phyloP scores from a whole-genome alignment of 345 rosid genomes.

The Corchorus olitorius region DNA sequence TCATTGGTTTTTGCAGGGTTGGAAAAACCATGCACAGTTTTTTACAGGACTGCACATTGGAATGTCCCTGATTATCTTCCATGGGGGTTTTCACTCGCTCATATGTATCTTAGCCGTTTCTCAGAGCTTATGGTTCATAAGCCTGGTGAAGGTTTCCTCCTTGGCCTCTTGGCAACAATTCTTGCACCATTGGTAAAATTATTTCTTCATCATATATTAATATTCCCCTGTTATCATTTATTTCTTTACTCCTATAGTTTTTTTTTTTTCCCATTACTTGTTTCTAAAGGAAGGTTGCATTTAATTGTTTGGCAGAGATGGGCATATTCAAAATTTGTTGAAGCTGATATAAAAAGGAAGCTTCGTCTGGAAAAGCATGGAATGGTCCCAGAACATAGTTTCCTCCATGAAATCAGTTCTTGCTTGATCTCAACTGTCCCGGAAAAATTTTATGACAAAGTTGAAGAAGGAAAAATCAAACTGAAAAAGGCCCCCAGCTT shows the following conservation, averaged over 20 bases:
- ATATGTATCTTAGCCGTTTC: conserved; percentile 36
- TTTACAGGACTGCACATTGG: conserved; percentile 39
- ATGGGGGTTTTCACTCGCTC: neutral
- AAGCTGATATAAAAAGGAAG: conserved; percentile 29
- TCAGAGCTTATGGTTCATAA: conserved; percentile 42
- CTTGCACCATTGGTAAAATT: conserved; percentile 40
- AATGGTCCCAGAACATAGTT: conserved; percentile 35
- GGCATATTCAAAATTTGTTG: conserved; percentile 32
- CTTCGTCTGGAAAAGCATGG: conserved; percentile 27
- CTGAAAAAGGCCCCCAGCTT: conserved; percentile 27
- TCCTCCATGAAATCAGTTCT: conserved; percentile 25
- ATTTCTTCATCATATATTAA: neutral
- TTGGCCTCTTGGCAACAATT: conserved; percentile 17
- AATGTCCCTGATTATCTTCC: conserved; percentile 34
- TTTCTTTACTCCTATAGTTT: neutral
- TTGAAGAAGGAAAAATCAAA: conserved; percentile 34
- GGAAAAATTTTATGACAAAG: conserved; percentile 31
- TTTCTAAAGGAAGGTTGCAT: neutral
- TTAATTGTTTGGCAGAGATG: conserved; percentile 30
- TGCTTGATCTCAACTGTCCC: conserved; percentile 28
- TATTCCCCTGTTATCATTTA: neutral
- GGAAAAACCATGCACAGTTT: conserved; percentile 33
- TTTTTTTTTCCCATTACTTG: neutral
- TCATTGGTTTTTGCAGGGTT: conserved; percentile 21
- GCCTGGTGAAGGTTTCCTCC: conserved; percentile 44